Percentiles rank a stretch among this genome's conserved stretches.
These are phyloP conservation scores for Syncephalastrum racemosum DNA, from an alignment of 371 early-diverging fungal genomes.

Conservation along the genomic window DNA sequence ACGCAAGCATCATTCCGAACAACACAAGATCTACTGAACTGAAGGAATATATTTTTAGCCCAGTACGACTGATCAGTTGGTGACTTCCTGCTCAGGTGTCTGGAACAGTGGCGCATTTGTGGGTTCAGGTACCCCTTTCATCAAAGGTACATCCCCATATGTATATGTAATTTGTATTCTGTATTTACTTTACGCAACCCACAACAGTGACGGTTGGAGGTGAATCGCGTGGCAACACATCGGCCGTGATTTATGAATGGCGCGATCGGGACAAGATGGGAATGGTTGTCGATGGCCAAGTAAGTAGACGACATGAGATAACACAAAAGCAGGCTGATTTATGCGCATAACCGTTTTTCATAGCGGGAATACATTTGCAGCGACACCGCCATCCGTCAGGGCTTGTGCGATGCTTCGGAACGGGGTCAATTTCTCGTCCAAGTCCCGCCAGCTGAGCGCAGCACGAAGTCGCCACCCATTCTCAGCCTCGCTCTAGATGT, in stretches of 20 bases:
- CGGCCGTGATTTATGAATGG: constrained; percentile 54
- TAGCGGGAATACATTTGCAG: too few species aligned
- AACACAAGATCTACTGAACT: background rate
- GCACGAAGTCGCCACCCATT: constrained; percentile 18
- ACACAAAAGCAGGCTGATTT: too few species aligned
- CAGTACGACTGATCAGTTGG: constrained; percentile 18
- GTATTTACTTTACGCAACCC: too few species aligned
- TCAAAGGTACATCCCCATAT: constrained; percentile 39
- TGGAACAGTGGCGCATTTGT: constrained; percentile 40
- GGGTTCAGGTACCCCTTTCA: constrained; percentile 34
- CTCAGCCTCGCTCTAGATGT: background rate
- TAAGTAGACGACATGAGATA: too few species aligned
- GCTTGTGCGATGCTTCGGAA: too few species aligned
- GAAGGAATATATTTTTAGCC: constrained; percentile 17
- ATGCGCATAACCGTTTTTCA: too few species aligned
- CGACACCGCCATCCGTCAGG: too few species aligned
- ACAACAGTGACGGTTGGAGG: constrained; percentile 39
- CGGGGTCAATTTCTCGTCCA: too few species aligned
- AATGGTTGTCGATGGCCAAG: background rate
- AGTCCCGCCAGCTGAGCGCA: constrained; percentile 12
- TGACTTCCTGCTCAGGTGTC: constrained; percentile 45
- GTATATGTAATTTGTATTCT: too few species aligned
- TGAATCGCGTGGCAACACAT: constrained; percentile 38
- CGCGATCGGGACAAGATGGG: constrained; percentile 44
- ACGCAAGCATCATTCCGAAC: background rate